These are phyloP conservation scores for Cyberlindnera misumaiensis DNA, from an alignment of 805 yeast genomes.

Conservation along the genomic window DNA sequence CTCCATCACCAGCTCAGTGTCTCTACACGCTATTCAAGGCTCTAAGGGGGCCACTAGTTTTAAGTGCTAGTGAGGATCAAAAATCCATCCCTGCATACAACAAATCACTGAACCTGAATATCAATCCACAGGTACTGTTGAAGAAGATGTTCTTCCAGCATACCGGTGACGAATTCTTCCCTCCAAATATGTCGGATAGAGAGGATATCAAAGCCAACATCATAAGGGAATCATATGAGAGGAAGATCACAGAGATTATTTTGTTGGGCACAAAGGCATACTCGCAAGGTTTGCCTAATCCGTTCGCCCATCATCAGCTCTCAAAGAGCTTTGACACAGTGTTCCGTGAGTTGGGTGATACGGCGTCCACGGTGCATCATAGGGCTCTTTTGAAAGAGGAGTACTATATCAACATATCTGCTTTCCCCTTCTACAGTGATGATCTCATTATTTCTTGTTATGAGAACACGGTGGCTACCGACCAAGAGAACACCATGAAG, in stretches of 20 bases:
- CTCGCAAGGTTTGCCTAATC: conserved; percentile 20
- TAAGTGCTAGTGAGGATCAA: conserved; percentile 35
- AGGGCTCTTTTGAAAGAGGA: conserved; percentile 21
- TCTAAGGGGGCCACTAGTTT: conserved; percentile 57
- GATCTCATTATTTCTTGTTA: conserved; percentile 41
- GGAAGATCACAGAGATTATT: conserved; percentile 49
- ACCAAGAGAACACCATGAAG: conserved; percentile 38
- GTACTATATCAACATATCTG: conserved; percentile 40
- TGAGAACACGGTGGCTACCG: conserved; percentile 32
- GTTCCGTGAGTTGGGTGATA: conserved; percentile 27
- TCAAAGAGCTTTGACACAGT: conserved; percentile 22
- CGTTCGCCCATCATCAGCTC: conserved; percentile 24
- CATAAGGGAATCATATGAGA: conserved; percentile 42
- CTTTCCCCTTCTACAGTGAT: conserved; percentile 43
- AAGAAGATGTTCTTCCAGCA: conserved; percentile 39
- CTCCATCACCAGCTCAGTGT: conserved; percentile 54
- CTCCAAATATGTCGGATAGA: conserved; percentile 38
- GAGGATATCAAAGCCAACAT: conserved; percentile 26
- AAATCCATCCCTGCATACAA: conserved; percentile 51
- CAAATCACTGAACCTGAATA: conserved; percentile 45
- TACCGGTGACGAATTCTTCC: conserved; percentile 31
- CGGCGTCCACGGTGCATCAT: conserved; percentile 20
- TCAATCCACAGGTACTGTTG: conserved; percentile 48
- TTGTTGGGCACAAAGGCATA: conserved; percentile 34
- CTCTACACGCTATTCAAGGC: conserved; percentile 55